These are phyloP conservation scores for Saprolegnia diclina DNA, from an alignment of 352 stramenopile genomes.

Conservation along the genomic window DNA sequence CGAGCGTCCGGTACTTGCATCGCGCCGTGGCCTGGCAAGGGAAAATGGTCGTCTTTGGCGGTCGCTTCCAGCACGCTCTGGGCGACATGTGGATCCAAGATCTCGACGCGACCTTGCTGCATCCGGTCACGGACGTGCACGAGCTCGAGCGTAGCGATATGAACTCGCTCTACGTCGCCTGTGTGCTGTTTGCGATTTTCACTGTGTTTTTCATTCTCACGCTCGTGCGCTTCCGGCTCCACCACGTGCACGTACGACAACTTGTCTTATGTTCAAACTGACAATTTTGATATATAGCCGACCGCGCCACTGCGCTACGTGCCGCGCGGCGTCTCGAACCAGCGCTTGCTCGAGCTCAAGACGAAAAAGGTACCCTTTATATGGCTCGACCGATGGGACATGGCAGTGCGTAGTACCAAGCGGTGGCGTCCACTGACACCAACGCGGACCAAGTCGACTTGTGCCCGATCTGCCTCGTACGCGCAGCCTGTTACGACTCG, in stretches of 20 bases:
- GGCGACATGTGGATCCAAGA: constrained; percentile 21
- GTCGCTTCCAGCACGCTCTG: constrained; percentile 4
- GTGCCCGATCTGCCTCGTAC: constrained; percentile 26
- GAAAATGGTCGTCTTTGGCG: constrained; percentile 18
- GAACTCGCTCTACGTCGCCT: constrained; percentile 8
- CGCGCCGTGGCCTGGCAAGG: constrained; percentile 3
- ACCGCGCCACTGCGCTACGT: not conserved
- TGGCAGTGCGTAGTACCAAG: not conserved
- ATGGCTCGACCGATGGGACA: not conserved
- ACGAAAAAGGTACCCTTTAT: constrained; percentile 1
- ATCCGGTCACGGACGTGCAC: constrained; percentile 7
- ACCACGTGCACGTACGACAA: not conserved
- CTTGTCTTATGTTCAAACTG: not conserved
- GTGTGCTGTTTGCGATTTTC: constrained; percentile 5
- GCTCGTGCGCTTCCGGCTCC: not conserved
- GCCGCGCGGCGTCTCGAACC: constrained; percentile 7
- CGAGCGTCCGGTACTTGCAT: constrained; percentile 16
- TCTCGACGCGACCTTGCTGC: not conserved
- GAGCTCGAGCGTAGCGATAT: constrained; percentile 7
- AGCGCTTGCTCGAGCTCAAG: constrained; percentile 15
- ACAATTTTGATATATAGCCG: not conserved
- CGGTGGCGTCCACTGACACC: not conserved
- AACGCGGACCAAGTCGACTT: constrained; percentile 7
- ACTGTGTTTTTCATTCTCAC: constrained; percentile 5
- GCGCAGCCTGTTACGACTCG: too few relatives aligned